Evolutionary conservation across 2,329 filamentous ascomycete genomes (phyloP), one percentile per base, ranked within the genome.

Genomic region (Aspergillus latus): DNA sequence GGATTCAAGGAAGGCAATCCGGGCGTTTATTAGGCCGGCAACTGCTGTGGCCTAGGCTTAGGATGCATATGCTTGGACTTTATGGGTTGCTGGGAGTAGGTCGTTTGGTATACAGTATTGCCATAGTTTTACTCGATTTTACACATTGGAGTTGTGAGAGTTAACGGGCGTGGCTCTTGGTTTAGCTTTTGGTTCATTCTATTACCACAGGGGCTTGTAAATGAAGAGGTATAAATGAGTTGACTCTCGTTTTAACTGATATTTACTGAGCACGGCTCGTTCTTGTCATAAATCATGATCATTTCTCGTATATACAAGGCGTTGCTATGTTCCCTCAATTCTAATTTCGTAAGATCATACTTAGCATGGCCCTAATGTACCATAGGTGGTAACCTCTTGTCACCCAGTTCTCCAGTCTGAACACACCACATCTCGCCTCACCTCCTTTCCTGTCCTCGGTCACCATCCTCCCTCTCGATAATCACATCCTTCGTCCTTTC

Each of bases 401-500:
- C 21, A 21, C 21, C 21, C 21, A 21, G 21, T 21, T 21, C 21
- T 21, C 21, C 21, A 21, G 21, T 21, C 21, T 6, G 28, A 32
- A 47, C 8, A 13, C 11, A 43, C 1, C 21, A 16, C 28, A 42
- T n/a, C 26, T 50, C 36, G 16, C 26, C 32, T 53, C 43, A 44
- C 30, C 51, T 39, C 9, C 51, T n/a, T 10, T 59, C 59, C n/a
- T 44, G 16, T 5, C 30, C 34, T 13, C 16, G 13, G 7, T 39
- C 42, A 21, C 57, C 59, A 7, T 60, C 56, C 8, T 61, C 42
- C 29, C 42, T 28, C 37, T 52, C 54, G 9, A 34, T 59, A 9
- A 61, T 65, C 21, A 8, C 40, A n/a, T 52, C 49, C 36, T 64
- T 67, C 47, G 56, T 66, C 32, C 56, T 80, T 69, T 87, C 84